Conservation (phyloP, 2,329 filamentous ascomycete genomes). For the Teratosphaeria zuluensis region DNA sequence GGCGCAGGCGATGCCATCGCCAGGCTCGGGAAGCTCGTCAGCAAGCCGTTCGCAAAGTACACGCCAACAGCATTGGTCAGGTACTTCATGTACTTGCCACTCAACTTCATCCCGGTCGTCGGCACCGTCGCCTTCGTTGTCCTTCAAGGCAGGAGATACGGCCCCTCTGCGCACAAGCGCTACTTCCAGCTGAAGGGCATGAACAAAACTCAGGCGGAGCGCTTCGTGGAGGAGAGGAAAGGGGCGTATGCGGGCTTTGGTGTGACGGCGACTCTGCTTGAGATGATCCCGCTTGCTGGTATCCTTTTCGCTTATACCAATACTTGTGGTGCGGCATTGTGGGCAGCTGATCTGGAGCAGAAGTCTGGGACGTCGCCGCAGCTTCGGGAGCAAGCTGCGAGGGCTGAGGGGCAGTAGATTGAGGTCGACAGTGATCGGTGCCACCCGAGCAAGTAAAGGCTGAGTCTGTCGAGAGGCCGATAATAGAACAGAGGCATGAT, state of each 20-base stretch:
- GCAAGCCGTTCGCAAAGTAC: conserved; percentile 45
- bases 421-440: neutral
- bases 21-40: conserved; percentile 47
- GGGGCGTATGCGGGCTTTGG: conserved; percentile 71
- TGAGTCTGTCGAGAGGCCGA: neutral
- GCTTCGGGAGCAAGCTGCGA: conserved; percentile 24
- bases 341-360: conserved; percentile 58
- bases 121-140: conserved; percentile 74
- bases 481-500: too few species aligned
- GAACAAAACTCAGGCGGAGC: conserved; percentile 53
- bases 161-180: conserved; percentile 48
- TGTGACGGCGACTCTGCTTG: conserved; percentile 69
- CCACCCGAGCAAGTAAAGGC: neutral
- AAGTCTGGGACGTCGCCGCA: conserved; percentile 22
- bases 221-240: conserved; percentile 60
- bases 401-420: conserved; percentile 6
- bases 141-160: conserved; percentile 51
- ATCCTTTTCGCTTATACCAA: conserved; percentile 87
- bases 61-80: conserved; percentile 55
- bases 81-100: conserved; percentile 75
- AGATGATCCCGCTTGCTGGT: conserved; percentile 73
- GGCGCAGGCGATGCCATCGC: conserved; percentile 42
- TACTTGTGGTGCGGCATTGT: conserved; percentile 84
- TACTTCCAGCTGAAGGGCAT: conserved; percentile 91
- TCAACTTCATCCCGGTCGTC: conserved; percentile 87